Base-by-base conservation (phyloP, 129 eudicot genomes). In the Helichrysum umbraculigerum region DNA sequence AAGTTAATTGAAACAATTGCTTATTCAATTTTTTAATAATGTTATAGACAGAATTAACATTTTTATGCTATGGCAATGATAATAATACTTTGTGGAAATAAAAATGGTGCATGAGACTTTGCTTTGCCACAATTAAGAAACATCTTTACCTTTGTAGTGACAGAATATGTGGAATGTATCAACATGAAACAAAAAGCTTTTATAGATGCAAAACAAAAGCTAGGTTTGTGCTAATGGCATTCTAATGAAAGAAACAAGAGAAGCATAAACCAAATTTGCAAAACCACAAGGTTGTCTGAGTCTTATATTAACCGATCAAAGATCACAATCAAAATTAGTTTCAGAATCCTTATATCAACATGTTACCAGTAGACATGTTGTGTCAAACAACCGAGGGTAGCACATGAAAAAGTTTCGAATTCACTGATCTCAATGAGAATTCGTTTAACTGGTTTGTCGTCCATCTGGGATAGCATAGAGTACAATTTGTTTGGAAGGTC, bases 381-480 rank as follows among this genome's bases (percentile, higher is more conserved):
- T 4, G 4, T 54, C 8, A 41, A 17, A 54, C 60, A 54, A 17
- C 60, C 22, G 22, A 54, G 22, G 60, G 8, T 4, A 54, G 19
- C 7, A 54, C 60, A 4, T n/a, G 25, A 54, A 54, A 54, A 54
- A 7, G 6, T n/a, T 54, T 54, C 60, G 8, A 54, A 12, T 4
- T 54, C 21, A 54, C n/a, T 1, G 22, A 54, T 17, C 21, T 17
- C 19, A n/a, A 54, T 17, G 22, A 19, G 8, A 54, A 17, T 2
- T 54, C 2, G 60, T 54, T 54, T 54, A 54, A 2, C 8, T 54
- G 21, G 60, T 54, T n/a, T 54, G 62, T 29, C 62, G 20, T 12
- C 62, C 62, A 57, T 57, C 62, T 57, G 62, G 62, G 28, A 57
- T 57, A 21, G 62, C 29, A 21, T 57, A 57, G 15, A 57, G 62